These are phyloP conservation scores for Acorus calamus DNA, from an alignment of 106 monocot genomes.

Conservation along the genomic window DNA sequence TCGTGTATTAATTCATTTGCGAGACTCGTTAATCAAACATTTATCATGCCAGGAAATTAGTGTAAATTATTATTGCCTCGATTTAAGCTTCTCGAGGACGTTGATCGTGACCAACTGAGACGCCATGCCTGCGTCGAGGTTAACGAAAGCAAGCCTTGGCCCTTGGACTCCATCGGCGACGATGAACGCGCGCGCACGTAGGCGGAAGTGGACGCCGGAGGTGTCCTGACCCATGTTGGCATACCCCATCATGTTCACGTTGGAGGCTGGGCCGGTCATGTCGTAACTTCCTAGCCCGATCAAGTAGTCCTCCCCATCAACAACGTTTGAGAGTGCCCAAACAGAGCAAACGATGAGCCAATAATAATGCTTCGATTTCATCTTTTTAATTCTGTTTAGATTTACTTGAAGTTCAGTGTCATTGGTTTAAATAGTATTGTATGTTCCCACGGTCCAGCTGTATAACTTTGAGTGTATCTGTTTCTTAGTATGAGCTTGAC, in stretches of 20 bases:
- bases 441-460: too few relatives aligned
- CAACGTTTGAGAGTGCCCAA: too few relatives aligned
- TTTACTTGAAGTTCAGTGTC: too few relatives aligned
- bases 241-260: constrained; percentile 38
- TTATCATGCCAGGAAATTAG: not conserved
- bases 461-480: too few relatives aligned
- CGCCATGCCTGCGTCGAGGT: constrained; percentile 18
- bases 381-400: too few relatives aligned
- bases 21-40: not conserved
- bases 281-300: constrained; percentile 34
- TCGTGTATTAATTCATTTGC: not conserved
- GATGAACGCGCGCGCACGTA: constrained; percentile 23
- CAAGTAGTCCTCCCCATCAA: constrained; percentile 12
- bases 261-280: constrained; percentile 31
- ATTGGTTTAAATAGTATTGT: too few relatives aligned
- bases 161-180: constrained; percentile 12
- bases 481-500: too few relatives aligned
- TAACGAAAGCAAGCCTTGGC: constrained; percentile 14
- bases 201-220: constrained; percentile 26
- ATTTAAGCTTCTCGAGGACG: constrained; percentile 17
- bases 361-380: too few relatives aligned
- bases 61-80: constrained; percentile 6
- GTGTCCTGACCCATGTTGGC: constrained; percentile 21
- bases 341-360: too few relatives aligned
- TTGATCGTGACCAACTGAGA: constrained; percentile 18